Base-by-base conservation (phyloP, 176 grass and related monocot species). In the Paspalum notatum region DNA sequence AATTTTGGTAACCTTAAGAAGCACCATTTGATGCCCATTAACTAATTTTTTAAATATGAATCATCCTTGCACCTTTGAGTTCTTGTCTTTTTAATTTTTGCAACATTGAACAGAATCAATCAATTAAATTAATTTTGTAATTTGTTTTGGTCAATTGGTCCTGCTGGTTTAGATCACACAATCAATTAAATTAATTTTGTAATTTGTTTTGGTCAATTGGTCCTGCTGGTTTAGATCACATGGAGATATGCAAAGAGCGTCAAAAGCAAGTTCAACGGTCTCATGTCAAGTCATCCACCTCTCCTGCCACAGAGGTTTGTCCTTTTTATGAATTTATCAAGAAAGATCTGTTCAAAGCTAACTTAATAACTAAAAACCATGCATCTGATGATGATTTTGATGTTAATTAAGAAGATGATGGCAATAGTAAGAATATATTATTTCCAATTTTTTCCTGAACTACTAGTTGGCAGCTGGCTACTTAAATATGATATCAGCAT, bases 141-240 rank as follows among this genome's bases (percentile, higher is more conserved):
- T 21, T 76, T 79, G 24, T 68, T 80, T 74, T 32, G 32, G n/a
- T n/a, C n/a, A 26, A 25, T 59, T 44, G 47, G 12, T 71, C 43
- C 37, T 75, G 46, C 10, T 78, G 53, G 57, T 86, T 55, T 88
- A 93, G 92, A 82, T 73, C 54, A 90, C 78, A 88, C 32, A 60
- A 16, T 67, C 3, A 17, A 17, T 42, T 46, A 15, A 40, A 42
- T 62, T 24, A 0, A 12, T 38, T 84, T 57, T 68, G 14, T 77
- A 61, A 62, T 21, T 76, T 79, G 24, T 68, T 80, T 74, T n/a
- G n/a, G n/a, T n/a, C n/a, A 26, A 25, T 59, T 44, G 47, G 12
- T 71, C 42, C 37, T 75, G 46, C 9, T 78, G 53, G 56, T 86
- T 55, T 88, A 93, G 92, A 82, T 73, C 54, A 90, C 78, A 88